Evolutionary conservation across 2,329 filamentous ascomycete species (phyloP).

Genomic region (Sarocladiaceae sp.): DNA sequence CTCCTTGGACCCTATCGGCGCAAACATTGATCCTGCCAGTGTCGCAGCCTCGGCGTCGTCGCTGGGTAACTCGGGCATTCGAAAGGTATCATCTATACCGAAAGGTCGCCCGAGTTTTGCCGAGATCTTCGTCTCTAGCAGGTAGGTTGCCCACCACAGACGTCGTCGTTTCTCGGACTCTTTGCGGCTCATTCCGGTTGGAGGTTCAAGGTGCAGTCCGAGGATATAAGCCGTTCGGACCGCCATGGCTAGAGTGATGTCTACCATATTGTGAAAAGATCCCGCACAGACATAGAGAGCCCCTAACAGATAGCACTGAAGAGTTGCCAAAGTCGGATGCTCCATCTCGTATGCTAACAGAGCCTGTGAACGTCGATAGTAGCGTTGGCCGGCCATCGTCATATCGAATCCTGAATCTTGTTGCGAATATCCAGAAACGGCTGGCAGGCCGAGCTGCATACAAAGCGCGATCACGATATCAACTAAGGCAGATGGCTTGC

Average conservation of each 20-base stretch:
- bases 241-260: constrained; percentile 34
- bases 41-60: constrained; percentile 15
- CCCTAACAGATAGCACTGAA: constrained; percentile 45
- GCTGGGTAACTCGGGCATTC: constrained; percentile 30
- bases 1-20: constrained; percentile 13
- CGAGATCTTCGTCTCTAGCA: constrained; percentile 41
- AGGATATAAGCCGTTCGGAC: constrained; percentile 42
- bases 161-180: constrained; percentile 43
- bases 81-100: constrained; percentile 24
- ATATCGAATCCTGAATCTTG: constrained; percentile 22
- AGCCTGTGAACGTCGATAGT: constrained; percentile 42
- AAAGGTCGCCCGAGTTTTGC: constrained; percentile 44
- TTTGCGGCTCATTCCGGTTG: constrained; percentile 22
- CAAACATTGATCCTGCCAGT: constrained; percentile 14
- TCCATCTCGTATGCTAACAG: constrained; percentile 41
- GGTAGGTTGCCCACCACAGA: constrained; percentile 49
- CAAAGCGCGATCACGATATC: constrained; percentile 49
- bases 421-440: constrained; percentile 9
- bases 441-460: constrained; percentile 39
- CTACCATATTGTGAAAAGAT: constrained; percentile 43
- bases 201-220: constrained; percentile 44
- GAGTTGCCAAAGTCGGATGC: constrained; percentile 39
- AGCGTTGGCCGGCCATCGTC: constrained; percentile 38
- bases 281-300: constrained; percentile 42
- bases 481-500: constrained; percentile 37